A percentile compares a stretch with the other conserved stretches of the same genome.
Conservation (phyloP, 2,329 filamentous ascomycete genomes). For the Phaeosphaeriaceae sp. region DNA sequence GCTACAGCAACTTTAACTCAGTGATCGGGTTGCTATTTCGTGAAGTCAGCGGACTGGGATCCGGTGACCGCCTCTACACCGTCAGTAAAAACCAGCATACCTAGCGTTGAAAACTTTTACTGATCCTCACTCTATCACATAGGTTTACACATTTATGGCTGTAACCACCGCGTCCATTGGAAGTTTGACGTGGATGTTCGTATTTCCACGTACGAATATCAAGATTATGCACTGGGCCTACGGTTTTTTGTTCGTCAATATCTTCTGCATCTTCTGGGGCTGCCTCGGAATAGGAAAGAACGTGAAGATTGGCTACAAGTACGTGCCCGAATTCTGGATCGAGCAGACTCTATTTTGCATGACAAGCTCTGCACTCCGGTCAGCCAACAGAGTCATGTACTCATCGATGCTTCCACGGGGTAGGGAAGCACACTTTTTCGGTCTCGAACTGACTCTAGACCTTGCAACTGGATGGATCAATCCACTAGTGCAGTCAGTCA, state of each 20-base stretch:
- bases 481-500: constrained; percentile 5
- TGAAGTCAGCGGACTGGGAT: constrained; percentile 20
- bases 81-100: constrained; percentile 2
- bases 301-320: constrained; percentile 10
- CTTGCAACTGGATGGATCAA: constrained; percentile 9
- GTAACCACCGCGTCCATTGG: constrained; percentile 21
- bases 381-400: constrained; percentile 8
- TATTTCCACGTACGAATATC: constrained; percentile 14
- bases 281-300: constrained; percentile 7
- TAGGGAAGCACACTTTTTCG: constrained; percentile 8
- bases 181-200: constrained; percentile 20
- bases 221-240: constrained; percentile 11
- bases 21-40: constrained; percentile 19
- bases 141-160: constrained; percentile 21
- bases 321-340: constrained; percentile 6
- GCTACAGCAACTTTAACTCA: constrained; percentile 22
- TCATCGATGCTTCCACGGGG: constrained; percentile 5
- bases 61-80: constrained; percentile 18
- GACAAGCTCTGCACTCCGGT: constrained; percentile 6
- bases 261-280: constrained; percentile 8
- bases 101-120: not conserved
- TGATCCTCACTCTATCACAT: not conserved
- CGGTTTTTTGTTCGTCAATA: constrained; percentile 5
- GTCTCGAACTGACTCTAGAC: constrained; percentile 7
- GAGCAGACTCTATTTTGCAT: constrained; percentile 9